These are phyloP conservation scores for Bipolaris gigantea DNA, from an alignment of 2,329 filamentous ascomycete genomes.

Conservation along the genomic window DNA sequence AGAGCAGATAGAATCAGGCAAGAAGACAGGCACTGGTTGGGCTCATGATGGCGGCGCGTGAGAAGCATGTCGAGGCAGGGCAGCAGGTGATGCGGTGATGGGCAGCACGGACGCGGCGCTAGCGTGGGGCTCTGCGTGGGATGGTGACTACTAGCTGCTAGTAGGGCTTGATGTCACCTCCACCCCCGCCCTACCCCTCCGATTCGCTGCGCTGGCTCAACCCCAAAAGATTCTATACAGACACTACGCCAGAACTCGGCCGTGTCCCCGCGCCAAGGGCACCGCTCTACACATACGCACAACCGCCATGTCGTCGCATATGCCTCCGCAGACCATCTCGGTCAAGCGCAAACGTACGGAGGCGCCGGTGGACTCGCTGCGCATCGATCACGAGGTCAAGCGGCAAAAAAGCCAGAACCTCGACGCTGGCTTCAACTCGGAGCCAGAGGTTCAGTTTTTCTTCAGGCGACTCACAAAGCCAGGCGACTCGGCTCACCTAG, in stretches of 20 bases:
- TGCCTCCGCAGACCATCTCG: conserved; percentile 33
- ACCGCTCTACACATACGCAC: not conserved
- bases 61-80: conserved; percentile 7
- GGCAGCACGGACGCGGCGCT: not conserved
- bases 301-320: conserved; percentile 1
- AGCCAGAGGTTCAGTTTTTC: conserved; percentile 1
- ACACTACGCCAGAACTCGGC: not conserved
- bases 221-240: not conserved
- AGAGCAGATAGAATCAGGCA: conserved; percentile 29
- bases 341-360: conserved; percentile 61
- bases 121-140: conserved; percentile 11
- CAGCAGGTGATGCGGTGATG: conserved; percentile 18
- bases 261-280: too few relatives aligned
- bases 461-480: conserved; percentile 29
- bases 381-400: conserved; percentile 31
- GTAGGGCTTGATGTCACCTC: conserved; percentile 13
- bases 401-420: conserved; percentile 22
- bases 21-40: conserved; percentile 4
- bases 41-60: conserved; percentile 23
- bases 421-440: not conserved
- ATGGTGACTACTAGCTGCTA: not conserved
- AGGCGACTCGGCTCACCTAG: conserved; percentile 14
- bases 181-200: conserved; percentile 20
- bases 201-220: conserved; percentile 7
- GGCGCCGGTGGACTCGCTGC: conserved; percentile 57